Evolutionary conservation across 2,329 filamentous ascomycete species (phyloP).

Genomic region (Stagonosporopsis rhizophila): DNA sequence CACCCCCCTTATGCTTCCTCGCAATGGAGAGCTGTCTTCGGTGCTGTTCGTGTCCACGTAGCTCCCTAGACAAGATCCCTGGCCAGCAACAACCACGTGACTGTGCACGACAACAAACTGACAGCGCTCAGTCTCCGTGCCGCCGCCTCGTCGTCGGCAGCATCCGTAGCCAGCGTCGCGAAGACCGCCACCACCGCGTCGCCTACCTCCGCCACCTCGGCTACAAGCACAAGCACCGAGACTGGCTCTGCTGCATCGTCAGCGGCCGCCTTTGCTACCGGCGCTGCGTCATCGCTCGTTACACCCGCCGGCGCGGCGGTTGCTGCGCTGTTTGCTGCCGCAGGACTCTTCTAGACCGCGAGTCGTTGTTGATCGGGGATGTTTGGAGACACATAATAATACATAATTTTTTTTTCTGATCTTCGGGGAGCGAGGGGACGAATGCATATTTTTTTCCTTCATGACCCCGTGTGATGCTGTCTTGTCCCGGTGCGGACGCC

Average conservation of each 20-base stretch:
- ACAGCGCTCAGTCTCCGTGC: slow-evolving; percentile 24
- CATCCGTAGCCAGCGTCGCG: slow-evolving; percentile 28
- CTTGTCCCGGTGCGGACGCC: neutral
- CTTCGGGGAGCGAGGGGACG: too few species aligned
- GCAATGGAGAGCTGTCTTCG: too few species aligned
- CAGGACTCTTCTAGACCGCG: slow-evolving; percentile 25
- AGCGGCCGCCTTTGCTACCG: slow-evolving; percentile 28
- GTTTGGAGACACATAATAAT: slow-evolving; percentile 14
- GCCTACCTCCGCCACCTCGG: slow-evolving; percentile 8
- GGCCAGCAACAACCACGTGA: too few species aligned
- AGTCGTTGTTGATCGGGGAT: neutral
- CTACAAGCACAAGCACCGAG: slow-evolving; percentile 14
- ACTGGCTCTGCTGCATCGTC: slow-evolving; percentile 6
- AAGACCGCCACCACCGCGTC: slow-evolving; percentile 24
- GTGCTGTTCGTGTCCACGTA: neutral
- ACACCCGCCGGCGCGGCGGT: slow-evolving; percentile 34
- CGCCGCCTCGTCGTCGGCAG: slow-evolving; percentile 26
- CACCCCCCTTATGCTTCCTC: too few species aligned
- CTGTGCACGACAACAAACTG: neutral
- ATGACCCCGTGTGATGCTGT: neutral
- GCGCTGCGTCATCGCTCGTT: slow-evolving; percentile 17
- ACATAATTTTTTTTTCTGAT: neutral
- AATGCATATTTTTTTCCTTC: too few species aligned
- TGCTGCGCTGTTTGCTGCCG: slow-evolving; percentile 30
- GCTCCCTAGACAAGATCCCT: neutral